These are phyloP conservation scores for Podospora bellae-mahoneyi DNA, from an alignment of 495 filamentous ascomycete species.

Conservation along the genomic window DNA sequence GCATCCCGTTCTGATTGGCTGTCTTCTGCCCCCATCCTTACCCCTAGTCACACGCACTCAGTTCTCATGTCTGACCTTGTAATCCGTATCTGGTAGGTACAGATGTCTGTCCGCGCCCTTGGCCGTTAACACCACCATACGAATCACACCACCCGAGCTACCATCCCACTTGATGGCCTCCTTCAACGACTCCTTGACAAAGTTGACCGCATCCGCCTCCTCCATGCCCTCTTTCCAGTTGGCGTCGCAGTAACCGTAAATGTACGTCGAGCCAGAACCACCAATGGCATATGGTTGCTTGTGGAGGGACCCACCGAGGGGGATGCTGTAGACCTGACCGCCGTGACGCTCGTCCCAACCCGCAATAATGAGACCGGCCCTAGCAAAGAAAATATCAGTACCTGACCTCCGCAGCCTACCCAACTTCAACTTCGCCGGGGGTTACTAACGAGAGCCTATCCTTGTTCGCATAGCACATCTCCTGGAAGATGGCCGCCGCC, in stretches of 20 bases:
- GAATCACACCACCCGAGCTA: conserved; percentile 95
- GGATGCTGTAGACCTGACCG: conserved; percentile 95
- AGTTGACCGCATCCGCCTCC: conserved; percentile 85
- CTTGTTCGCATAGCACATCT: conserved; percentile 97
- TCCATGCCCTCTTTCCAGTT: conserved; percentile 96
- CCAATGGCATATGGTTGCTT: conserved; percentile 95
- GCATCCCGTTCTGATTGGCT: not conserved
- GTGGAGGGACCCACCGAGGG: conserved; percentile 93
- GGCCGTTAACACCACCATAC: conserved; percentile 89
- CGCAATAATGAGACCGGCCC: conserved; percentile 95
- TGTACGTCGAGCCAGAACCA: conserved; percentile 96
- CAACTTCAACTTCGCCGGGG: not conserved
- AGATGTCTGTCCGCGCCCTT: conserved; percentile 84
- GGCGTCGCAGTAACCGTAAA: conserved; percentile 96
- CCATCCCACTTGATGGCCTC: conserved; percentile 99
- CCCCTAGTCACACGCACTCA: not conserved
- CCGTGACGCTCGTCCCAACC: conserved; percentile 92
- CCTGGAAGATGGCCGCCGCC: conserved; percentile 91
- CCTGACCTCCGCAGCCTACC: not conserved
- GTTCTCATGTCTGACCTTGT: conserved; percentile 50
- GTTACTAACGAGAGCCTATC: conserved; percentile 68
- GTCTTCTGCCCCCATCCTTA: not conserved
- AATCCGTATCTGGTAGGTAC: conserved; percentile 84
- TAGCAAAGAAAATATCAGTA: conserved; percentile 38
- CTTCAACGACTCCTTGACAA: conserved; percentile 82